Conservation (phyloP, 2,329 filamentous ascomycete species). For the Beauveria australis region DNA sequence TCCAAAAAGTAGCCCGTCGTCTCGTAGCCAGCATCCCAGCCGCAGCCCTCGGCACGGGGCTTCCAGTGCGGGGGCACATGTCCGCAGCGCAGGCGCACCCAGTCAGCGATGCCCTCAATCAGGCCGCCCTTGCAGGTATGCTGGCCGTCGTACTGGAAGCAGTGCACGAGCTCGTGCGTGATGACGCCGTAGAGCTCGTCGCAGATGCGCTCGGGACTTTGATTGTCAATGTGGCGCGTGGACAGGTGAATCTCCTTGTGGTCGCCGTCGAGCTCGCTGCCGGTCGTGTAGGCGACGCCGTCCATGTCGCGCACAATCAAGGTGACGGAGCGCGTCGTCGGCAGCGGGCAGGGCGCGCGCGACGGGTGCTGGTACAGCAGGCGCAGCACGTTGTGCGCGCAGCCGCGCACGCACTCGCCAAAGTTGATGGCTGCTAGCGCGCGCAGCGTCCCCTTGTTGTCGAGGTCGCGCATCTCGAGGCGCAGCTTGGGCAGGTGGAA, state of each 20-base stretch:
- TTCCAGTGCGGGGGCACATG: constrained; percentile 81
- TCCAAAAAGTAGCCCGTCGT: constrained; percentile 86
- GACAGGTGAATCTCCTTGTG: constrained; percentile 93
- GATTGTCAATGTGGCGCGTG: constrained; percentile 58
- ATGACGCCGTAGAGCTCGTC: constrained; percentile 75
- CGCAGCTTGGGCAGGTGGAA: constrained; percentile 48
- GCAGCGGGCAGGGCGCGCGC: constrained; percentile 33
- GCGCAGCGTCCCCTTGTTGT: constrained; percentile 49
- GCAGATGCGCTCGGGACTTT: constrained; percentile 33
- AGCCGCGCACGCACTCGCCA: constrained; percentile 49
- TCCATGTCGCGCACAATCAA: constrained; percentile 69
- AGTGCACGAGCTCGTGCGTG: constrained; percentile 90
- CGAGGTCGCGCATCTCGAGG: constrained; percentile 50
- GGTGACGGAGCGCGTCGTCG: constrained; percentile 76
- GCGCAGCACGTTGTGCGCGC: constrained; percentile 60
- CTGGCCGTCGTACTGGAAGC: constrained; percentile 71
- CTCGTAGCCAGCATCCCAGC: constrained; percentile 89
- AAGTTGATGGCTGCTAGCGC: constrained; percentile 64
- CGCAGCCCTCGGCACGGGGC: constrained; percentile 36
- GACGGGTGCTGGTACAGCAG: constrained; percentile 57
- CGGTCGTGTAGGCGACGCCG: constrained; percentile 85
- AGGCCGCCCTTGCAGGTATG: constrained; percentile 62
- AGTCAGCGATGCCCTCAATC: constrained; percentile 89
- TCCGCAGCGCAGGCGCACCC: constrained; percentile 68
- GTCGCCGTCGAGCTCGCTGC: constrained; percentile 67